Percentiles rank a stretch among this genome's conserved stretches.
Evolutionary conservation across 305 asterid species (phyloP).

Genomic region (Fraxinus angustifolia): DNA sequence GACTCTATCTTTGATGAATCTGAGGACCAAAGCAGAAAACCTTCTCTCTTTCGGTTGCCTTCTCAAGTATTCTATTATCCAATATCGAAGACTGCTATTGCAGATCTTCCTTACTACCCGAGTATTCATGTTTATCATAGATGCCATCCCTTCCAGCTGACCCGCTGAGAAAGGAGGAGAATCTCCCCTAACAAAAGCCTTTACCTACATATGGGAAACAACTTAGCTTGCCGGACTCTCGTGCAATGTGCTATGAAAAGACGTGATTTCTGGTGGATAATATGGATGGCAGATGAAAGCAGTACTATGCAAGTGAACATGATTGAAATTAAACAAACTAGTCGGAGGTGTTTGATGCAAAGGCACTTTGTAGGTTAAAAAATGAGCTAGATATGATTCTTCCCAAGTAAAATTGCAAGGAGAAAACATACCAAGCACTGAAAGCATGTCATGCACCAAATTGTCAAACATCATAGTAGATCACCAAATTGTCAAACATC

Average conservation of each 20-base stretch:
- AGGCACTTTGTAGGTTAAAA: not conserved
- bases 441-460: not conserved
- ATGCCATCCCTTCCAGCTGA: conserved; percentile 82
- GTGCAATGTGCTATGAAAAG: not conserved
- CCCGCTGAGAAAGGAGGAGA: conserved; percentile 84
- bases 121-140: conserved; percentile 61
- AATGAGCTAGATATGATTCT: not conserved
- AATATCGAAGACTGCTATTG: conserved; percentile 74
- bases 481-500: not conserved
- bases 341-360: not conserved
- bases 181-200: conserved; percentile 86
- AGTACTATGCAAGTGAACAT: not conserved
- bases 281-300: not conserved
- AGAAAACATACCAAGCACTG: not conserved
- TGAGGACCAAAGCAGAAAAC: conserved; percentile 76
- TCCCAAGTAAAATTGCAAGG: not conserved
- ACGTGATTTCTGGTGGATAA: not conserved
- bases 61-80: conserved; percentile 86
- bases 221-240: not conserved
- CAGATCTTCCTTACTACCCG: conserved; percentile 65
- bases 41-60: conserved; percentile 60
- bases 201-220: conserved; percentile 51
- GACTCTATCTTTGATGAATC: conserved; percentile 79
- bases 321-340: not conserved
- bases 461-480: not conserved